These are phyloP conservation scores for Apiospora saccharicola DNA, from an alignment of 2,329 filamentous ascomycete genomes.

Conservation along the genomic window DNA sequence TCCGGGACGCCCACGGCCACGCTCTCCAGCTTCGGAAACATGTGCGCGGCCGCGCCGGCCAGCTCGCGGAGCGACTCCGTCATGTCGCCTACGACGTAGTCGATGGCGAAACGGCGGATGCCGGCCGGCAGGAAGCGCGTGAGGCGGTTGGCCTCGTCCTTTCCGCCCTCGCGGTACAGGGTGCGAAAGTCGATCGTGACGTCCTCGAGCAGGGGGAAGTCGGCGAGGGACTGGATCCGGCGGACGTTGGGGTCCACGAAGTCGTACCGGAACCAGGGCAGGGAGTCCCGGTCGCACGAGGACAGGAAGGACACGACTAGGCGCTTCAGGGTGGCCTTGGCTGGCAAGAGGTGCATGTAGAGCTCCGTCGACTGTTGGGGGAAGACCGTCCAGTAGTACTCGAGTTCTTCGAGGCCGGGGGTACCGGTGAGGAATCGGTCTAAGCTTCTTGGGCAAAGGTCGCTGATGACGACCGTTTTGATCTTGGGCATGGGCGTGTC, in stretches of 20 bases:
- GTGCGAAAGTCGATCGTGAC: not conserved
- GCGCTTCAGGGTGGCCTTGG: not conserved
- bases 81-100: not conserved
- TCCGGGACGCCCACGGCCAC: not conserved
- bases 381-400: not conserved
- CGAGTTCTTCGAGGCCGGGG: not conserved
- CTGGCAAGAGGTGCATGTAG: too few species aligned
- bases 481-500: not conserved
- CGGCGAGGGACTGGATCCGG: not conserved
- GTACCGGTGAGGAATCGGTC: not conserved
- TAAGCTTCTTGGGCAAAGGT: not conserved
- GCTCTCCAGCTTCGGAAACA: not conserved
- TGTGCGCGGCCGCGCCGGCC: not conserved
- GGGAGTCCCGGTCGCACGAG: not conserved
- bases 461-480: not conserved
- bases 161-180: not conserved
- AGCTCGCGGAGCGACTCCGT: not conserved
- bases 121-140: not conserved
- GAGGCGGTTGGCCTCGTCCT: not conserved
- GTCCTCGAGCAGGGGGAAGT: not conserved
- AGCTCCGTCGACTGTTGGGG: not conserved
- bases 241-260: not conserved
- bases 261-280: not conserved
- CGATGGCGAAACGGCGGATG: not conserved
- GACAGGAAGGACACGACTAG: not conserved